Base-by-base conservation (phyloP, 805 yeast species). In the Sugiyamaella smithiae region DNA sequence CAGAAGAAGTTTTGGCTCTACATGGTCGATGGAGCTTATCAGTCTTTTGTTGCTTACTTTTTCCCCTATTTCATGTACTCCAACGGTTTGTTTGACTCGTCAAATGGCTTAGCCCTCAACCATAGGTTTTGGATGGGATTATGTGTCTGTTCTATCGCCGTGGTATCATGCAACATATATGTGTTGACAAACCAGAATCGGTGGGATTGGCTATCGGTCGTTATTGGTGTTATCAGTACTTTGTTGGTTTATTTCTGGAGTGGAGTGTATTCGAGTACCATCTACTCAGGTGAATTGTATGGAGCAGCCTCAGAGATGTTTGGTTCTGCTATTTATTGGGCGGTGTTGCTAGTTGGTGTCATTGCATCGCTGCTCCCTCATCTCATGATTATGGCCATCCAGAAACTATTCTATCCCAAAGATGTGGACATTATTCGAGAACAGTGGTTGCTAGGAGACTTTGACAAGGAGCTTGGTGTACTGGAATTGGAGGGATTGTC, bases 381-480 rank as follows among this genome's bases (percentile, higher is more conserved):
- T 45, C 76, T 83, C 61, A 59, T 70, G 1, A 70, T 60, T 56
- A 81, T 82, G 58, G 67, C 77, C 38, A 53, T 76, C 44, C 75
- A 66, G 57, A 70, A 75, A 46, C 69, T 80, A 48, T 82, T 77
- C 66, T 60, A 58, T 45, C 95, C 95, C 2, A 62, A 67, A 32
- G 93, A 85, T 60, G 73, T 82, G 40, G 95, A 86, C 58, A 79
- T 85, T 47, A 71, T 86, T 43, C 72, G 93, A 48, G 93, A 85
- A 57, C 66, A 75, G 52, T 79, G 76, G 51, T 44, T 40, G 28
- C 23, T 48, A 28, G 59, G 59, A 17, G 55, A 56, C 17, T 56
- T 38, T 44, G 57, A 56, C 43, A 14, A 26, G 9, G 33, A 16
- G 14, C 22, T 16, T 4, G 20, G 7, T 5, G 20, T 3, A 16